Percentiles rank a stretch among this genome's conserved stretches.
phyloP scores from a whole-genome alignment of 2,329 filamentous ascomycete species.

The Xylariaceae sp. region DNA sequence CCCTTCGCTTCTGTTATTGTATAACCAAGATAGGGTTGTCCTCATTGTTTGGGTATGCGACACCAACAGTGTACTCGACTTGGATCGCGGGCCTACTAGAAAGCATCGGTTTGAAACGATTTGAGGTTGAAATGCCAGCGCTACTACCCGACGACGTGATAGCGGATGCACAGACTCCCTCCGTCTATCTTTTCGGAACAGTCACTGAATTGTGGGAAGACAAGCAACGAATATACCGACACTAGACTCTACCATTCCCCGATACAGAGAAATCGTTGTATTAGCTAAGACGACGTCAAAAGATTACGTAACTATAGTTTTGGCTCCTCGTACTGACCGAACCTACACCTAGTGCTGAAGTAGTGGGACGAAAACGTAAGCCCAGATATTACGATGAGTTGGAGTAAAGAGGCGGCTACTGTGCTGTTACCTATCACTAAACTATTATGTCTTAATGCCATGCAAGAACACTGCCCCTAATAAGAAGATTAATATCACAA shows the following conservation, averaged over 20 bases:
- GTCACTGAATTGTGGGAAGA: slow-evolving; percentile 21
- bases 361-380: not conserved
- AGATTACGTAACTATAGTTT: not conserved
- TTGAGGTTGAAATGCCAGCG: not conserved
- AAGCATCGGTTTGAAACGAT: not conserved
- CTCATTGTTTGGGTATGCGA: not conserved
- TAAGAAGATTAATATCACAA: slow-evolving; percentile 14
- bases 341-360: not conserved
- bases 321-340: not conserved
- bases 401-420: slow-evolving; percentile 17
- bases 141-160: no score
- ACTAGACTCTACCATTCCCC: slow-evolving; percentile 26
- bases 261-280: slow-evolving; percentile 21
- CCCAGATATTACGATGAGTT: slow-evolving; percentile 12
- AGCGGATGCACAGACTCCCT: not conserved
- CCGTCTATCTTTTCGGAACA: not conserved
- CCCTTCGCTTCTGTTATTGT: not conserved
- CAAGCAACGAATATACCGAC: slow-evolving; percentile 24
- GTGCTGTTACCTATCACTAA: slow-evolving; percentile 5
- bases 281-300: slow-evolving; percentile 7
- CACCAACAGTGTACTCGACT: not conserved
- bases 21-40: not conserved
- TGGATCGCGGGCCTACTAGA: not conserved
- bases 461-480: slow-evolving; percentile 23
- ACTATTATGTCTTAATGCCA: not conserved